Evolutionary conservation across 2,329 filamentous ascomycete genomes (phyloP), one percentile per base, ranked within the genome.

Genomic region (Colletotrichum incanum): DNA sequence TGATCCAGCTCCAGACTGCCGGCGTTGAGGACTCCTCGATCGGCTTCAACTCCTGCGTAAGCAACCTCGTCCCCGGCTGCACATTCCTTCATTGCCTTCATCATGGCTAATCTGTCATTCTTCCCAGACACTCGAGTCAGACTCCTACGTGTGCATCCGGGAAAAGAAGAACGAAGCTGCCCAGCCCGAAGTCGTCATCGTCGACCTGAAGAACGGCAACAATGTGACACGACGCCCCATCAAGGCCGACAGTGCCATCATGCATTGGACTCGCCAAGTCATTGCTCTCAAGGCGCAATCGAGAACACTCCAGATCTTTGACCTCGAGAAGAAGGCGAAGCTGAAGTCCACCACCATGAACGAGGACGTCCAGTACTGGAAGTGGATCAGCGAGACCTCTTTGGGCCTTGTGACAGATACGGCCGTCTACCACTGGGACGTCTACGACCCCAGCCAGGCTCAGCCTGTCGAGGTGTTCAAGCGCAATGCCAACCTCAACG

Each of bases 211-310:
- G 86, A 97, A 98, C 86, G 92, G 92, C 86, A 98, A 98, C 90
- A 96, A 96, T 87, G 92, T 98, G 82, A 96, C 94, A 78, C 93
- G 94, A 79, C 91, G 96, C 81, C 94, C 96, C 60, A 99, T 99
- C 88, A 98, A 98, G 88, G 96, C 96, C 80, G 96, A 99, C 86
- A 98, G 95, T 90, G 96, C 97, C 79, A 98, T 99, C 82, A 98
- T 99, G 96, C 96, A 99, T 90, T 98, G 94, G 94, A 93, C 90
- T 78, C 94, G 93, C 82, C 94, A 98, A 83, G 94, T 99, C 82
- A 98, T 99, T 80, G 96, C 97, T 74, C 90, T 99, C 77, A 98
- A 97, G 86, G 96, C 96, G 60, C 94, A 98, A 83, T 93, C 93
- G 75, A 91, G 95, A 81, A 99, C 96, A 76, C 90, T 99, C 74